phyloP scores from a whole-genome alignment of 1,139 yeast genomes.

The Lodderomyces jiufengensis region DNA sequence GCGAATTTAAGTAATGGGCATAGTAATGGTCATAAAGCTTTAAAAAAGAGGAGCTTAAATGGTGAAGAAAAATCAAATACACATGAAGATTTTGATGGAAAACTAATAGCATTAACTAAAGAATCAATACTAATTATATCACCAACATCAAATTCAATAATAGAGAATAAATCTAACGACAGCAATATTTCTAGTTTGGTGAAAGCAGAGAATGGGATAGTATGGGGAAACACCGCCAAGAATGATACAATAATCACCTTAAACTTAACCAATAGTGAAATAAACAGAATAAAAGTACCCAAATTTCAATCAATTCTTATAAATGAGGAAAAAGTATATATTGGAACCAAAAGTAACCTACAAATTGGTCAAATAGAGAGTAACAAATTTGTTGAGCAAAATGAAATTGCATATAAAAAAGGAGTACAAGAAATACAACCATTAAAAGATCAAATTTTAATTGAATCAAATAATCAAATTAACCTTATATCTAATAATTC shows the following conservation, averaged over 20 bases:
- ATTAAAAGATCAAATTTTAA: neutral
- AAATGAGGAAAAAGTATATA: constrained; percentile 1
- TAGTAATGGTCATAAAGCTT: neutral
- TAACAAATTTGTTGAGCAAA: constrained; percentile 6
- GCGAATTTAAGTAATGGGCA: constrained; percentile 10
- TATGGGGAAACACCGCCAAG: neutral
- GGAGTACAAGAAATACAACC: neutral
- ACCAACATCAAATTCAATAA: neutral
- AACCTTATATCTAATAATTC: neutral
- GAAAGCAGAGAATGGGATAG: neutral
- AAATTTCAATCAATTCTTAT: constrained; percentile 2
- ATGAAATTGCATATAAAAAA: constrained; percentile 3
- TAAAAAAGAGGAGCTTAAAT: neutral
- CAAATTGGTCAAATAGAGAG: constrained; percentile 7
- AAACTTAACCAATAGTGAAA: constrained; percentile 3
- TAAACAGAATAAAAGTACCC: constrained; percentile 4
- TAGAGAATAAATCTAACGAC: neutral
- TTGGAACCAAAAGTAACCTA: constrained; percentile 3
- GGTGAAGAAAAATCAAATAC: neutral
- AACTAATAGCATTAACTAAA: neutral
- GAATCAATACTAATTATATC: neutral
- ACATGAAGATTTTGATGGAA: neutral
- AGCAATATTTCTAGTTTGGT: neutral
- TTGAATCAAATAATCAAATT: too few relatives aligned
- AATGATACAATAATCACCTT: constrained; percentile 4